Evolutionary conservation across 2,329 filamentous ascomycete genomes (phyloP), one percentile per base, ranked within the genome.

Genomic region (Colletotrichum limetticola): DNA sequence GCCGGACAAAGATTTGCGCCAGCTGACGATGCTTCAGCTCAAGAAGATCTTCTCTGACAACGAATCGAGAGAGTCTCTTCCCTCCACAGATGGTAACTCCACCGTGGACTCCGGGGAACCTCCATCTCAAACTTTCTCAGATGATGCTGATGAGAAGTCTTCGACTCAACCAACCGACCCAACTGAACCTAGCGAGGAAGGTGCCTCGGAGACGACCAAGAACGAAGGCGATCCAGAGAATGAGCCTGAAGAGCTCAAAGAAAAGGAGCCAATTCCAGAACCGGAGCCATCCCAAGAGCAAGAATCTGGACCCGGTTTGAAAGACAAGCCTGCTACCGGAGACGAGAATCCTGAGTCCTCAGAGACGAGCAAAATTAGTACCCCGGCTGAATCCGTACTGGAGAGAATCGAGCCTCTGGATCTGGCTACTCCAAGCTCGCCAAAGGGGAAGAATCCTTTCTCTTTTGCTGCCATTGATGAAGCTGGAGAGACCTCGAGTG

Each of bases 11-110:
- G 97, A 99, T 83, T 97, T 99, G 78, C 91, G 95, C 74, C 92
- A 97, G 78, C 86, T 99, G 74, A 97, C 97, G 14, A 95, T 96
- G 71, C 88, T 98, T 74, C 97, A 99, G 80, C 86, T 99, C 70
- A 96, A 94, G 80, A 98, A 97, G 81, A 94, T 99, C 81, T 99
- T 99, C 79, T 91, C 96, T 8, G 95, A 98, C 80, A 93, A 95
- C 77, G 94, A 95, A 75, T 95, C 94, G 3, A 92, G 93, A 72
- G 92, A 94, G 71, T 93, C 94, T 1, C 84, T 95, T 19, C 87
- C 88, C 5, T 91, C 92, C 7, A 90, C 90, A 14, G 95, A 97
- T 62, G 91, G 93, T 55, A 86, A 87, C 8, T 91, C 92, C 26
- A 83, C 86, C 2, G 84, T 86, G 6, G 88, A 89, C 71, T 80